A percentile compares a stretch with the other conserved stretches of the same genome.
Evolutionary conservation across 441 rosid genomes (phyloP).

Genomic region (Euphorbia celastroides): DNA sequence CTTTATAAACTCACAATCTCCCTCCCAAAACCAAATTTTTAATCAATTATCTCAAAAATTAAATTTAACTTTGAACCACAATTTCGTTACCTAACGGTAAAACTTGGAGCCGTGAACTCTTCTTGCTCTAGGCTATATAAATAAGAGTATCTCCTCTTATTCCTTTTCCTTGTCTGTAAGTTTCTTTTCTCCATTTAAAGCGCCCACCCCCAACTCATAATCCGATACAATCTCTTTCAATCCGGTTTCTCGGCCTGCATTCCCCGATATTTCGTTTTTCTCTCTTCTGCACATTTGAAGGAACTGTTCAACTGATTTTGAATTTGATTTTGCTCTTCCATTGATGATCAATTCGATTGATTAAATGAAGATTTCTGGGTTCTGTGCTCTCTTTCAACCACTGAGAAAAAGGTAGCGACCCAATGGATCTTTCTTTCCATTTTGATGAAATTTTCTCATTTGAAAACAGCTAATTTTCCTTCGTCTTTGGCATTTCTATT

Average conservation of each 20-base stretch:
- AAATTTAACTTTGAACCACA: background rate
- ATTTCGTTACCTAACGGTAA: conserved; percentile 14
- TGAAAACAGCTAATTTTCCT: background rate
- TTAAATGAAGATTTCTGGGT: conserved; percentile 13
- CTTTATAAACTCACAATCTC: background rate
- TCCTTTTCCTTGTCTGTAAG: conserved; percentile 26
- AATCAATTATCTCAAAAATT: background rate
- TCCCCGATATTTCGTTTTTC: background rate
- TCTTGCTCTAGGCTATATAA: background rate
- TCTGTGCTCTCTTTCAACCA: background rate
- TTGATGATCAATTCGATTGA: conserved; percentile 14
- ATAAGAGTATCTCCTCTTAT: conserved; percentile 10
- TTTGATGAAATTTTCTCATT: background rate
- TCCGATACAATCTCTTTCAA: conserved; percentile 16
- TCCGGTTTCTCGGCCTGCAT: conserved; percentile 5
- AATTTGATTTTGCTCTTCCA: background rate
- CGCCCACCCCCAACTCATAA: background rate
- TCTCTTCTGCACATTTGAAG: background rate
- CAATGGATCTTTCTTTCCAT: background rate
- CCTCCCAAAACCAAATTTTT: background rate
- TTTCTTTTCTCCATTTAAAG: conserved; percentile 2
- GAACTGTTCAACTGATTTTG: background rate
- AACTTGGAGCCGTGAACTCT: conserved; percentile 4
- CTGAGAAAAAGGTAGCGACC: background rate
- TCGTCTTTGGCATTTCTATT: background rate